A percentile compares a stretch with the other conserved stretches of the same genome.
Conservation (phyloP, 2,329 filamentous ascomycete species). For the Trichoderma atroviride region DNA sequence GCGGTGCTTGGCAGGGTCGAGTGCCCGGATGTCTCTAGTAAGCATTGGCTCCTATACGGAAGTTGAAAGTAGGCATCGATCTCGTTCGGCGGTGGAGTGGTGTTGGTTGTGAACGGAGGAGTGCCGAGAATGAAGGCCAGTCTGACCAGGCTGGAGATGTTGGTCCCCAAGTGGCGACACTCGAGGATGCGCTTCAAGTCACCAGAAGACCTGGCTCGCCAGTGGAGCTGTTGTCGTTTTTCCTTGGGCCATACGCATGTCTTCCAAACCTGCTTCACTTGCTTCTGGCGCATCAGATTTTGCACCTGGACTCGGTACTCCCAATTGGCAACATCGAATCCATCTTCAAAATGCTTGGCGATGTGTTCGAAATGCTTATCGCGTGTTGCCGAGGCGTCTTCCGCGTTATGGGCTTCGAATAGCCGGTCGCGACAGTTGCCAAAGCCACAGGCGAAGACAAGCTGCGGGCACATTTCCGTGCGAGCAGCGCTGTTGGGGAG, state of each 20-base stretch:
- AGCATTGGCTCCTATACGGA: conserved; percentile 42
- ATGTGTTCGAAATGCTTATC: conserved; percentile 53
- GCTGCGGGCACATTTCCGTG: conserved; percentile 47
- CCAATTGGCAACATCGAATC: conserved; percentile 47
- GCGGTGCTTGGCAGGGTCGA: conserved; percentile 28
- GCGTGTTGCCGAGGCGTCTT: conserved; percentile 42
- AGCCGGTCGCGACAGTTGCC: conserved; percentile 47
- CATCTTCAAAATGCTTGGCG: conserved; percentile 50
- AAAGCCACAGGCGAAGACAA: conserved; percentile 51
- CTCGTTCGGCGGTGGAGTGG: conserved; percentile 43
- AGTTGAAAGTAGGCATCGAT: conserved; percentile 46
- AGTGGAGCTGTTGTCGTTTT: conserved; percentile 45
- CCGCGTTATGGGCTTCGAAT: conserved; percentile 44
- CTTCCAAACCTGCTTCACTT: conserved; percentile 50
- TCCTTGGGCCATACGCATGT: conserved; percentile 51
- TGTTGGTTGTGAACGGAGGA: conserved; percentile 42
- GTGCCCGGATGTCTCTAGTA: conserved; percentile 41
- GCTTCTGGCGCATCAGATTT: conserved; percentile 48
- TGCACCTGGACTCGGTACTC: conserved; percentile 49
- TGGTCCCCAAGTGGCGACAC: conserved; percentile 46
- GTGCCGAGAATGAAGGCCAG: conserved; percentile 49
- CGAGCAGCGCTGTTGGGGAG: conserved; percentile 46
- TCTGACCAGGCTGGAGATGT: conserved; percentile 47
- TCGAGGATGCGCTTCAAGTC: conserved; percentile 51
- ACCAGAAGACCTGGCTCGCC: conserved; percentile 47